These are phyloP conservation scores for Solanum lycopersicoides DNA, from an alignment of 257 asterid genomes.

Conservation along the genomic window DNA sequence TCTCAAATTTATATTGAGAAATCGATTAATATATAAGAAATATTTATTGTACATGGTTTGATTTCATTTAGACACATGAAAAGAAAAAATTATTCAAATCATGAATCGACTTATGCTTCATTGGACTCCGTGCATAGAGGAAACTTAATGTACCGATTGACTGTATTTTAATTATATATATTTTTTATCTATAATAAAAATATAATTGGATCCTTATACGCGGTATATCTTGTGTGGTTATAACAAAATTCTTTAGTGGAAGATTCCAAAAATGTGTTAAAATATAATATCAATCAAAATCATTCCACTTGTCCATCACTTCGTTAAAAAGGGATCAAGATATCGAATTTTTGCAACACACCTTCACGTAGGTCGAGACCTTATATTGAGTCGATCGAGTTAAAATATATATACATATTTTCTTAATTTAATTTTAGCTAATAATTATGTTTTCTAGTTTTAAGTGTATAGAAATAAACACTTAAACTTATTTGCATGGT, in stretches of 20 bases:
- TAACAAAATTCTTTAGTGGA: neutral
- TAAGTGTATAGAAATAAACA: no score
- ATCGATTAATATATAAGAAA: no score
- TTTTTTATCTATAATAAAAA: neutral
- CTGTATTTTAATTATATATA: neutral
- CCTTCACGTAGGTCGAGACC: no score
- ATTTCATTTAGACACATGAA: neutral
- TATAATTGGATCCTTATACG: neutral
- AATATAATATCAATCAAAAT: neutral
- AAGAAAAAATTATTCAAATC: neutral
- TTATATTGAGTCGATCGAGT: no score
- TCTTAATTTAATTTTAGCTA: fast-evolving
- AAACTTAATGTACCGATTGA: neutral
- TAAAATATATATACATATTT: no score
- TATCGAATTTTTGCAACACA: no score
- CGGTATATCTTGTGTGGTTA: neutral
- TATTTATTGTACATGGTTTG: neutral
- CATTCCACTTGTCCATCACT: neutral
- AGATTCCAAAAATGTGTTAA: no score
- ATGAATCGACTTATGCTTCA: no score
- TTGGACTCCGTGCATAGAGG: fast-evolving
- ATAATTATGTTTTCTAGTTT: no score
- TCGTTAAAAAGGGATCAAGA: no score
- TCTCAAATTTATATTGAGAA: no score
- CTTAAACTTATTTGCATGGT: neutral